Evolutionary conservation across 768 basidiomycete genomes (phyloP).

Genomic region (Lactarius hengduanensis): DNA sequence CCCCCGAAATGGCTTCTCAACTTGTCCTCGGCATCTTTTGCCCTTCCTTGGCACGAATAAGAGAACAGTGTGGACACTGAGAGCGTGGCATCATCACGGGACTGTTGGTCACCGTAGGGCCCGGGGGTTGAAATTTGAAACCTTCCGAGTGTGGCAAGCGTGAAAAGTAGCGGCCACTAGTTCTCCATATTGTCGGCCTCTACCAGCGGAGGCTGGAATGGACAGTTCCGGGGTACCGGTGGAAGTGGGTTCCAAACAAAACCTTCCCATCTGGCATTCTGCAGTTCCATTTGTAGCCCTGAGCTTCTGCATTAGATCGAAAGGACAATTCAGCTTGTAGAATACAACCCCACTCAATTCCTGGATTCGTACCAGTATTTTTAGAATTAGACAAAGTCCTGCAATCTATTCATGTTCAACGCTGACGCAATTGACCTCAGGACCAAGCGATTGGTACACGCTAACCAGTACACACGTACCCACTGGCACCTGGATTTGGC

Average conservation of each 20-base stretch:
- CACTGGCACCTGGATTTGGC: constrained; percentile 36
- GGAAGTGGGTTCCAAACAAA: constrained; percentile 46
- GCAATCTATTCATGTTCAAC: constrained; percentile 73
- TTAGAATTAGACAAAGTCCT: background rate
- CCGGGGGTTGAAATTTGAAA: constrained; percentile 37
- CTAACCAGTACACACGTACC: too few species aligned
- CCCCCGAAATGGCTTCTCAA: constrained; percentile 68
- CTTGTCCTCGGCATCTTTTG: constrained; percentile 73
- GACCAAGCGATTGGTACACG: too few species aligned
- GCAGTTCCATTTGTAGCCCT: constrained; percentile 67
- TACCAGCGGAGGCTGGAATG: constrained; percentile 61
- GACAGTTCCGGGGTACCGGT: constrained; percentile 71
- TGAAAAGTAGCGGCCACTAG: constrained; percentile 46
- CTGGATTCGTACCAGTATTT: background rate
- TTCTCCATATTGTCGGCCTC: constrained; percentile 73
- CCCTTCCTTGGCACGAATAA: constrained; percentile 58
- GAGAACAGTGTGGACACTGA: constrained; percentile 79
- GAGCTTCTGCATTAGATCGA: background rate
- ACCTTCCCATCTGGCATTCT: constrained; percentile 36
- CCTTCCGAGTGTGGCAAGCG: constrained; percentile 52
- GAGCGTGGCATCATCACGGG: background rate
- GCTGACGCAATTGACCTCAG: constrained; percentile 31
- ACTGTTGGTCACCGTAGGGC: background rate
- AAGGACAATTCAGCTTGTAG: background rate
- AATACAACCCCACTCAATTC: constrained; percentile 7